Evolutionary conservation across 306 rosid species (phyloP).

Genomic region (Betula pendula): DNA sequence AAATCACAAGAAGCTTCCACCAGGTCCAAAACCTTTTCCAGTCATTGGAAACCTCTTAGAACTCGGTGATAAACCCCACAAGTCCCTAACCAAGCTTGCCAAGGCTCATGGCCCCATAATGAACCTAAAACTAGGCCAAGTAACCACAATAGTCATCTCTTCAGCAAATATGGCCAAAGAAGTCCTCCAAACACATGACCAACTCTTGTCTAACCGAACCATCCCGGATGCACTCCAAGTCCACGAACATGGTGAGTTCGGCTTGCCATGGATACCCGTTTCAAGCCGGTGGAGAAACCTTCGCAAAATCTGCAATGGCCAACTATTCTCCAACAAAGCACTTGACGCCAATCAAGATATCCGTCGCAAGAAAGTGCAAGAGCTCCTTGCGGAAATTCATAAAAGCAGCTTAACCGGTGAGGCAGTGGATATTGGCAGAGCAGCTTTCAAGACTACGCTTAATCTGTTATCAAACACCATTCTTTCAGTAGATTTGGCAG

Average conservation of each 20-base stretch:
- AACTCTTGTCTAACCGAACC: slow-evolving; percentile 36
- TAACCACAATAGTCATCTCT: slow-evolving; percentile 46
- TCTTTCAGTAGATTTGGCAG: slow-evolving; percentile 45
- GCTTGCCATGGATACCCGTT: slow-evolving; percentile 39
- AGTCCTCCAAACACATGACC: slow-evolving; percentile 51
- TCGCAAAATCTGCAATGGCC: slow-evolving; percentile 33
- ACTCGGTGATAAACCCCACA: slow-evolving; percentile 51
- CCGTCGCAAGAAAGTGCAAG: slow-evolving; percentile 19
- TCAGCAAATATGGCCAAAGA: slow-evolving; percentile 39
- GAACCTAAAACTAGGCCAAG: slow-evolving; percentile 41
- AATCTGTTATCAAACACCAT: slow-evolving; percentile 47
- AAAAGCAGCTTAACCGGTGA: slow-evolving; percentile 18
- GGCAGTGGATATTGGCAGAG: slow-evolving; percentile 42
- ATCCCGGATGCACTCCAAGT: slow-evolving; percentile 29
- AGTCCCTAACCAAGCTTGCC: slow-evolving; percentile 40
- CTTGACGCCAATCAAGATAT: slow-evolving; percentile 32
- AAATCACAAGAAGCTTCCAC: slow-evolving; percentile 36
- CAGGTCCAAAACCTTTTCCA: slow-evolving; percentile 45
- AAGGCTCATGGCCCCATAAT: slow-evolving; percentile 50
- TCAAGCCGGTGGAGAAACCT: slow-evolving; percentile 43
- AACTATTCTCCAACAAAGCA: slow-evolving; percentile 35
- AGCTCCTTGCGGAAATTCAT: slow-evolving; percentile 23
- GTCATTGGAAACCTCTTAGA: slow-evolving; percentile 52
- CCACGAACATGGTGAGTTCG: slow-evolving; percentile 22
- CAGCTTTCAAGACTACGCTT: slow-evolving; percentile 37